Percentiles rank a stretch among this genome's conserved stretches.
phyloP scores from a whole-genome alignment of 192 early-diverging fungal species.

The Coemansia sp. region DNA sequence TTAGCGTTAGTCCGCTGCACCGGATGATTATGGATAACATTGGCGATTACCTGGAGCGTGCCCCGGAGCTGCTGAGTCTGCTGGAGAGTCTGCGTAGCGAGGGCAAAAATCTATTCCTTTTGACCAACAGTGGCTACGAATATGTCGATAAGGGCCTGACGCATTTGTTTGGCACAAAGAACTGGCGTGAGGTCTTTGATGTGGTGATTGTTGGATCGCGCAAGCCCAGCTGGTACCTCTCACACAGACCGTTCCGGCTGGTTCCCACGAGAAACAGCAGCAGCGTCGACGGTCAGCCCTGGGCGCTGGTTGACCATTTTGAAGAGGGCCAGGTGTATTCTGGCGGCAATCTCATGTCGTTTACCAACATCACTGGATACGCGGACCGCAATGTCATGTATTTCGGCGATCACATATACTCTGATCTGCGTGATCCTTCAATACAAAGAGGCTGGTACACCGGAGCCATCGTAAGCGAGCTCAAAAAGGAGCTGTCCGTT shows the following conservation, averaged over 20 bases:
- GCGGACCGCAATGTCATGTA: slow-evolving; percentile 58
- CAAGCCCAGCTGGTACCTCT: slow-evolving; percentile 59
- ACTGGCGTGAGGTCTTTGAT: slow-evolving; percentile 62
- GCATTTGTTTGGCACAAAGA: slow-evolving; percentile 44
- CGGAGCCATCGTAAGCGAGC: slow-evolving; percentile 59
- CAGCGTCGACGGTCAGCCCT: slow-evolving; percentile 47
- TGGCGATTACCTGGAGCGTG: slow-evolving; percentile 46
- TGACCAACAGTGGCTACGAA: slow-evolving; percentile 59
- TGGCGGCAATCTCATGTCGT: slow-evolving; percentile 57
- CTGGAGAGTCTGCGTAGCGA: slow-evolving; percentile 44
- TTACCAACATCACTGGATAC: slow-evolving; percentile 56
- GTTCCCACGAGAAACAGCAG: slow-evolving; percentile 24
- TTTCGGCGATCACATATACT: slow-evolving; percentile 64
- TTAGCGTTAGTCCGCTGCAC: slow-evolving; percentile 53
- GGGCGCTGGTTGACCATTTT: slow-evolving; percentile 54
- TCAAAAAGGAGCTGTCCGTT: slow-evolving; percentile 54
- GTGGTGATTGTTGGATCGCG: slow-evolving; percentile 57
- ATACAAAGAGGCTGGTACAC: slow-evolving; percentile 63
- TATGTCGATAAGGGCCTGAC: slow-evolving; percentile 52
- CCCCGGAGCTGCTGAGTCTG: slow-evolving; percentile 51
- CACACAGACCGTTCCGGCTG: slow-evolving; percentile 57
- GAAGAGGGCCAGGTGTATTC: slow-evolving; percentile 58
- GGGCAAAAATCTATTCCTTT: slow-evolving; percentile 56
- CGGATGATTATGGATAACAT: slow-evolving; percentile 47
- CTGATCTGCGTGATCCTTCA: slow-evolving; percentile 59